Base-by-base conservation (phyloP, 108 stramenopile species). In the Halocafeteria seosinensis region DNA sequence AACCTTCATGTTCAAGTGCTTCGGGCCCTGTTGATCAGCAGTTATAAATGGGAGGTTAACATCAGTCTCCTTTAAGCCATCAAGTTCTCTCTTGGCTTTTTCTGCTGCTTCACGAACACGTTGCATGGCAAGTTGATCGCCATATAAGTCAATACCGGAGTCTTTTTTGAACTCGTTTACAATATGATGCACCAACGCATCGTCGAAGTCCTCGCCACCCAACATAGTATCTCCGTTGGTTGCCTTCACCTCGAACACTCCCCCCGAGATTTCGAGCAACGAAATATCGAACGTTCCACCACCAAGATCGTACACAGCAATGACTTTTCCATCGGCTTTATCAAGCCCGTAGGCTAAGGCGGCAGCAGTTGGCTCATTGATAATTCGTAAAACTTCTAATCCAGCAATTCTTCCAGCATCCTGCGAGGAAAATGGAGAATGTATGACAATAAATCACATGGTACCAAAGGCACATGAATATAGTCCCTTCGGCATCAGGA, bases 191-290 rank as follows among this genome's bases (percentile, higher is more conserved):
- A 96, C 75, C 23, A 99, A 72, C 61, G 73, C 73, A 76, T 99
- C 94, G 72, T 99, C 98, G 73, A 99, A 99, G 80, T 99, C 98
- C 81, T 99, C 98, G 62, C 98, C 98, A 27, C 98, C 98, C 38
- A 99, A 80, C 88, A 96, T 84, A 73, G 98, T 99, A 76, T 99
- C 93, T 34, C 98, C 98, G 72, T 99, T 99, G 67, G 98, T 99
- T 4, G 92, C 87, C 82, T 96, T 96, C 58, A 99, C 98, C 72
- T 99, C 98, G 66, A 99, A 99, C 42, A 96, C 98, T 26, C 98
- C 98, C 1, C 92, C 95, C 51, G 85, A 86, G 76, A 99, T 95
- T 72, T 96, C 94, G 34, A 99, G 78, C 51, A 99, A 90, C 50
- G 89, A 89, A 25, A 86, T 78, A 82, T 99, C 94, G 73, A 99